Evolutionary conservation across 805 yeast species (phyloP), one percentile per base, ranked within the genome.

Genomic region (Brettanomyces naardenensis): DNA sequence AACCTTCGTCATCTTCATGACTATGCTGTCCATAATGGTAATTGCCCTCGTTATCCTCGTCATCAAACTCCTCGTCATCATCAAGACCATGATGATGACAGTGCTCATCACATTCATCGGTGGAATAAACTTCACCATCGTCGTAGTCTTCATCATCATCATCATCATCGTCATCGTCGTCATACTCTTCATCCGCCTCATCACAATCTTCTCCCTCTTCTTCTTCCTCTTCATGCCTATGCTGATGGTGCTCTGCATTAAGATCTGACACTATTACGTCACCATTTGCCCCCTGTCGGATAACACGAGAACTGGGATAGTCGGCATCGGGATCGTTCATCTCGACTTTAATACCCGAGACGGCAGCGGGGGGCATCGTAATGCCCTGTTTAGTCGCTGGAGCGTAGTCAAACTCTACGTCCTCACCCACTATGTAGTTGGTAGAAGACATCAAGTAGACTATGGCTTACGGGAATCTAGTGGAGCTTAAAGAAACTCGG

Each of bases 221-320:
- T 23, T 15, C 36, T 15, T 19, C 6, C n/a, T 28, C 14, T n/a
- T 9, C 14, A n/a, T 33, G 11, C 25, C 55, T 14, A 52, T 57
- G 19, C 51, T 56, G 39, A 7, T 45, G 41, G 23, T 44, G 43
- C 36, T 26, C 44, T 39, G 45, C 48, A 19, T 48, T 50, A 36
- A 75, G 52, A 36, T 73, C 68, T 48, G 82, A 81, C 19, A 85
- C 87, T 35, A 83, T 72, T 4, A 84, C 82, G 47, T 81, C 85
- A 6, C 94, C 94, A 53, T 83, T 80, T 4, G 56, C 45, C 4
- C 74, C 82, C 47, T 79, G 78, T 46, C 75, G 80, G 33, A 82
- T 76, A 4, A 82, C 77, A 40, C 92, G 58, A 6, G 88, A 79
- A 11, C 73, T 68, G 3, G 92, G 92, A 51, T 82, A 82, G 13